Base-by-base conservation (phyloP, 2,329 filamentous ascomycete species). In the Mycogone perniciosa region DNA sequence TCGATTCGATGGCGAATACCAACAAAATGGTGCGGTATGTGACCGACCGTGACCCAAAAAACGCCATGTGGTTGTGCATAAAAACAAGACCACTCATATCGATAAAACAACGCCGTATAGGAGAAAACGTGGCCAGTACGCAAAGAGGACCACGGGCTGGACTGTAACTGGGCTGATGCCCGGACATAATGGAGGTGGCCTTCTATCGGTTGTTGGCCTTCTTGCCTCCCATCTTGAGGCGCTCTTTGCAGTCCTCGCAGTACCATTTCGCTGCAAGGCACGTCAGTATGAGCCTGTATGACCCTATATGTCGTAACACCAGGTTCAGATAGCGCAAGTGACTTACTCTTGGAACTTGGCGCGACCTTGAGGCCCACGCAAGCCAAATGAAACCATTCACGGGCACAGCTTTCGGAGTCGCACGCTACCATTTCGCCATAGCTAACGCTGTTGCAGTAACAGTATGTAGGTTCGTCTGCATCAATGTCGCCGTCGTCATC, bases 381-480 rank as follows among this genome's bases (percentile, higher is more conserved):
- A 45, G 84, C 85, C 45, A 93, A 70, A 74, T 91, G 88, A 72
- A 91, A 92, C 88, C 88, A 91, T 67, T 91, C 87, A 55, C 81
- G 77, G 57, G 81, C 77, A 68, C 88, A 91, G 44, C 81, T 79
- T 53, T 85, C 79, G 6, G 82, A 82, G 64, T 91, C 88, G 62
- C 87, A 91, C 2, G 85, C 88, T 40, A 91, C 86, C 88, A 91
- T 91, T 69, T 89, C 86, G 20, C 88, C 87, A 62, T 89, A 91
- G 61, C 86, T 89, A 49, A 89, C 83, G 44, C 84, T 80, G 59
- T 89, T 86, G 66, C 88, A 90, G 68, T 88, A 88, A 67, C 88
- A 89, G 66, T 91, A 91, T 10, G 82, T 76, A 35, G 83, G 85
- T 64, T 91, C 87, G 56, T 87, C 81, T 4, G 78, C 81, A 54